Evolutionary conservation across 495 filamentous ascomycete species (phyloP).

Genomic region (Trichocladium uniseriatum): DNA sequence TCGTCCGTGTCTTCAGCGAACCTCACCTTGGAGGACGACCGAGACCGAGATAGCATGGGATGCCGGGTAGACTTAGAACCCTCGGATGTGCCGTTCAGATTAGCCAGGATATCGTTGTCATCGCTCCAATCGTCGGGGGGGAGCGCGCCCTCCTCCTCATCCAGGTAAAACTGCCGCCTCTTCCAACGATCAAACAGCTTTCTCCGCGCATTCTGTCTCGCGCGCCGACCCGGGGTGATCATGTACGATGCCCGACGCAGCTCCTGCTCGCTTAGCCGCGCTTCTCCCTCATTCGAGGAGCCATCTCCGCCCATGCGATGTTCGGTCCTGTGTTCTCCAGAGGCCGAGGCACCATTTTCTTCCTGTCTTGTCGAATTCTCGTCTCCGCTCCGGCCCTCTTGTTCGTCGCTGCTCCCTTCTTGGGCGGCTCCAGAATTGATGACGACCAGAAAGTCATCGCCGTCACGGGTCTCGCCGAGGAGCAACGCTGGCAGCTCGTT

Average conservation of each 20-base stretch:
- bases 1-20: constrained; percentile 71
- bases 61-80: constrained; percentile 34
- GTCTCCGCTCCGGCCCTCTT: neutral
- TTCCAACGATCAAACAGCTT: constrained; percentile 64
- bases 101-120: constrained; percentile 48
- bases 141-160: constrained; percentile 64
- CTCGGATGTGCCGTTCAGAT: constrained; percentile 29
- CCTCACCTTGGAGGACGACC: constrained; percentile 76
- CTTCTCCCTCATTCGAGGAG: neutral
- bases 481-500: constrained; percentile 32
- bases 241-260: neutral
- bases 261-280: neutral
- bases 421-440: constrained; percentile 13
- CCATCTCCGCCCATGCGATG: neutral
- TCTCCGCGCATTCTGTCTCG: constrained; percentile 28
- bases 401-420: neutral
- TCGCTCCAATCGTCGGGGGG: constrained; percentile 56
- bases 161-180: constrained; percentile 65
- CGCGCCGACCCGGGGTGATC: constrained; percentile 4
- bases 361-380: constrained; percentile 1
- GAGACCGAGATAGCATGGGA: constrained; percentile 55
- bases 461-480: constrained; percentile 22
- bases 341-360: neutral
- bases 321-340: neutral
- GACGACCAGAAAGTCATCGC: constrained; percentile 24